Conservation (phyloP, 192 early-diverging fungal species). For the Coemansia sp. region DNA sequence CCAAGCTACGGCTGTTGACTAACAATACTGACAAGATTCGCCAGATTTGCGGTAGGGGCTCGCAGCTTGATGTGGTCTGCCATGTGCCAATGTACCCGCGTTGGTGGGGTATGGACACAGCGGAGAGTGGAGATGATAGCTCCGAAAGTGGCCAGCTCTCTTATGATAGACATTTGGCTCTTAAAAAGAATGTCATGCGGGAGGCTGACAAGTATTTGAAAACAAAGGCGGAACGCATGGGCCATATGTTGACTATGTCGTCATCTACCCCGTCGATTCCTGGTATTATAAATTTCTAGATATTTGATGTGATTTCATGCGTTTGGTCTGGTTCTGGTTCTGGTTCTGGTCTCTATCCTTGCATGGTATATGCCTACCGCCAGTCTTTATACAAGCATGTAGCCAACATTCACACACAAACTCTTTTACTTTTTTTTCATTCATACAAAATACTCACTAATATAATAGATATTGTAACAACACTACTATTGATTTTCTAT, state of each 20-base stretch:
- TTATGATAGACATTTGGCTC: slow-evolving; percentile 25
- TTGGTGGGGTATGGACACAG: slow-evolving; percentile 62
- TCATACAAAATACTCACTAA: no score
- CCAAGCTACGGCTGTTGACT: slow-evolving; percentile 78
- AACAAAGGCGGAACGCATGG: slow-evolving; percentile 89
- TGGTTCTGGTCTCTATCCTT: no score
- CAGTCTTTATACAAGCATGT: no score
- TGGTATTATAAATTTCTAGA: not conserved
- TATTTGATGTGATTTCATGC: no score
- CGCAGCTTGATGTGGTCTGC: slow-evolving; percentile 65
- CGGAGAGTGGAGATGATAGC: slow-evolving; percentile 17
- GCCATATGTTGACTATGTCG: slow-evolving; percentile 66
- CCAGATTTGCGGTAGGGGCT: slow-evolving; percentile 62
- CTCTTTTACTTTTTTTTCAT: no score
- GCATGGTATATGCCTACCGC: no score
- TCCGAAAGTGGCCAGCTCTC: slow-evolving; percentile 20
- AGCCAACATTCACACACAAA: not conserved
- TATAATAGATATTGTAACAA: no score
- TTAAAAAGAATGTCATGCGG: slow-evolving; percentile 36
- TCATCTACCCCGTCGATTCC: not conserved
- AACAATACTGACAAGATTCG: slow-evolving; percentile 96
- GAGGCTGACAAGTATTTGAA: slow-evolving; percentile 82
- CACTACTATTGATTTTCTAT: no score
- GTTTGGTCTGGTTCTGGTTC: no score
- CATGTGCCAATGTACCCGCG: slow-evolving; percentile 90